These are phyloP conservation scores for Rhizoctonia solani DNA, from an alignment of 1,284 basidiomycete species.

Conservation along the genomic window DNA sequence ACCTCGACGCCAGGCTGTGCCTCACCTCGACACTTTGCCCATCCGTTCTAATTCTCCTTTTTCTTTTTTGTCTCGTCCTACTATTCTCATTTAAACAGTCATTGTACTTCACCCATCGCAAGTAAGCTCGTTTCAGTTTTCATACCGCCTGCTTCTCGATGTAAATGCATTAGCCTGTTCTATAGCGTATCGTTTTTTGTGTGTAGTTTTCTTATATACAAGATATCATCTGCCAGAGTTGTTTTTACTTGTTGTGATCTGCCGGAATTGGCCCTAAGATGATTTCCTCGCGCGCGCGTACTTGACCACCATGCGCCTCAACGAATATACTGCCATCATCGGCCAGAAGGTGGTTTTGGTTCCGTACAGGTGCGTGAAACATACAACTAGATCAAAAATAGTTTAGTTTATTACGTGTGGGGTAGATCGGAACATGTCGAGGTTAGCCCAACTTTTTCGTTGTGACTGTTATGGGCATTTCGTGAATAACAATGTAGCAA, in stretches of 20 bases:
- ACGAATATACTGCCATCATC: slow-evolving; percentile 64
- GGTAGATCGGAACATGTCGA: slow-evolving; percentile 62
- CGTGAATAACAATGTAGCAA: slow-evolving; percentile 53
- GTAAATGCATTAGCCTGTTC: slow-evolving; percentile 18
- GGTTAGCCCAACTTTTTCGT: slow-evolving; percentile 47
- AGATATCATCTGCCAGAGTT: not conserved
- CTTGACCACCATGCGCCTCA: slow-evolving; percentile 58
- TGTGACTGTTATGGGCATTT: not conserved
- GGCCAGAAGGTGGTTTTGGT: slow-evolving; percentile 68
- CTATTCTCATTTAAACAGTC: slow-evolving; percentile 25
- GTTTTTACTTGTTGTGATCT: not conserved
- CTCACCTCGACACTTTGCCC: slow-evolving; percentile 25
- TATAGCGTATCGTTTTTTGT: slow-evolving; percentile 31
- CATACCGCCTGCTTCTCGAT: slow-evolving; percentile 13
- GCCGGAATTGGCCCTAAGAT: not conserved
- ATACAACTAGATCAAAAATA: not conserved
- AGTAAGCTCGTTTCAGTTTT: slow-evolving; percentile 33
- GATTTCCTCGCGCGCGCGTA: not conserved
- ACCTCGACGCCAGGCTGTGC: slow-evolving; percentile 11
- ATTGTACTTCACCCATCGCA: slow-evolving; percentile 33
- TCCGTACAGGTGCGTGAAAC: slow-evolving; percentile 62
- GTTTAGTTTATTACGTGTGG: not conserved
- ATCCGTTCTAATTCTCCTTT: slow-evolving; percentile 2
- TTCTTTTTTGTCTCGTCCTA: not conserved
- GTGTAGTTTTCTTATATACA: slow-evolving; percentile 29